phyloP scores from a whole-genome alignment of 2,329 filamentous ascomycete genomes.

The Corniculantispora saksenae region DNA sequence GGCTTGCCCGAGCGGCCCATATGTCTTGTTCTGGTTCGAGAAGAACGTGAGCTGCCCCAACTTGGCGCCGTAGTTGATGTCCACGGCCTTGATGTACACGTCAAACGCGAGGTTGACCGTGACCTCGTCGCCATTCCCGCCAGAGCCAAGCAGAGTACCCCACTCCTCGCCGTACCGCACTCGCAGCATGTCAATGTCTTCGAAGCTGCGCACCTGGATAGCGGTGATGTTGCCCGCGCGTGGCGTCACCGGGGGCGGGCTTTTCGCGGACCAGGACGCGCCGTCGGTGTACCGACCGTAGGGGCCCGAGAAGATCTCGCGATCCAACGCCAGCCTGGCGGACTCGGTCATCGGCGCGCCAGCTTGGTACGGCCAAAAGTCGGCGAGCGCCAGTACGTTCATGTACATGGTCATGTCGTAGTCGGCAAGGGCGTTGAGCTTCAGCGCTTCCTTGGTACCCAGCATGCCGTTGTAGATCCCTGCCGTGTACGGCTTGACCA shows the following conservation, averaged over 20 bases:
- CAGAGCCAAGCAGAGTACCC: background rate
- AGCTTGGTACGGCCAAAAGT: slow-evolving; percentile 1
- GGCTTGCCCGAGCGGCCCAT: no score
- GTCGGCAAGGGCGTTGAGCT: background rate
- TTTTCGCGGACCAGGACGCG: background rate
- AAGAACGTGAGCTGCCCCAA: background rate
- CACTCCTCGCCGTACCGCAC: background rate
- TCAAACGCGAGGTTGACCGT: background rate
- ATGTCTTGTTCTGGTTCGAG: background rate
- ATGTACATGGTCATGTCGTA: background rate
- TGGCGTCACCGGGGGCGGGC: background rate
- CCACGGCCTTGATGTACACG: background rate
- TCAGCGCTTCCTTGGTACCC: background rate
- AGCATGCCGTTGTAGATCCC: no score
- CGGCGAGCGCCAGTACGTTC: background rate
- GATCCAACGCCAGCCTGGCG: background rate
- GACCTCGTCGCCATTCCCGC: background rate
- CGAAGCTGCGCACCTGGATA: background rate
- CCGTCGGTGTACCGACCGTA: background rate
- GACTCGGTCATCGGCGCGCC: background rate
- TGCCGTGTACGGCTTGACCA: background rate
- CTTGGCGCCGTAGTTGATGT: background rate
- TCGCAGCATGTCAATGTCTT: background rate
- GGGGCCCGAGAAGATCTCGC: slow-evolving; percentile 10
- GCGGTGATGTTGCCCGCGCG: background rate